phyloP scores from a whole-genome alignment of 192 early-diverging fungal genomes.

The Geranomyces michiganensis region DNA sequence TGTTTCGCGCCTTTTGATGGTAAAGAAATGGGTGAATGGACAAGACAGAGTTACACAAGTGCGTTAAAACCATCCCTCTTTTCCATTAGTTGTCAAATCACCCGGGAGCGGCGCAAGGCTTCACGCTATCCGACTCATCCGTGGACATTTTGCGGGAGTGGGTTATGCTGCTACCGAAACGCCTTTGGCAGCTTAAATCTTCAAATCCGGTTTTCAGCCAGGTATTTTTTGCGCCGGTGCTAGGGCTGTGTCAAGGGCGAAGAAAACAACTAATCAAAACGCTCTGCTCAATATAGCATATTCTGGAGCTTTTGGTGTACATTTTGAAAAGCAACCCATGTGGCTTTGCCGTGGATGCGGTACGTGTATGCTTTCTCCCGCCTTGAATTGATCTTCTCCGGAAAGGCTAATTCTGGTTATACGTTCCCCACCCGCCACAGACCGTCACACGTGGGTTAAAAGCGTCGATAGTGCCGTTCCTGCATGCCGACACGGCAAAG shows the following conservation, averaged over 20 bases:
- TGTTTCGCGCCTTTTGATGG: not conserved
- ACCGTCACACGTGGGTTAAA: conserved; percentile 2
- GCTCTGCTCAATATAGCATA: conserved; percentile 8
- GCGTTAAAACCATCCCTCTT: too few relatives aligned
- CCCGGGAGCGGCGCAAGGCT: not conserved
- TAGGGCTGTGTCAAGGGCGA: too few relatives aligned
- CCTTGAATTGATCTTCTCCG: not conserved
- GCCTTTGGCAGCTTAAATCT: conserved; percentile 29
- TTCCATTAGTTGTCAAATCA: not conserved
- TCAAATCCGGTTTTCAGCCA: conserved; percentile 27
- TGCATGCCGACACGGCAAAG: conserved; percentile 26
- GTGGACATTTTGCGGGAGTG: conserved; percentile 5
- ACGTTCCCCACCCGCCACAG: too few relatives aligned
- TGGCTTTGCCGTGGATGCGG: conserved; percentile 1
- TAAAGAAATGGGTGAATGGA: too few relatives aligned
- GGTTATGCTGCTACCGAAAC: conserved; percentile 25
- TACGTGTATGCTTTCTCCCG: not conserved
- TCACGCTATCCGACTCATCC: not conserved
- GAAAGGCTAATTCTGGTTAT: not conserved
- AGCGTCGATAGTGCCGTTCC: conserved; percentile 16
- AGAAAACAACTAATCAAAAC: too few relatives aligned
- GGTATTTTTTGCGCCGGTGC: not conserved
- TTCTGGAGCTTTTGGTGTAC: conserved; percentile 20
- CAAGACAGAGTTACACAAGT: too few relatives aligned
- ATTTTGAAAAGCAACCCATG: conserved; percentile 8